Percentiles rank a stretch among this genome's conserved stretches.
Conservation (phyloP, 768 basidiomycete genomes). For the Trametes villosa region DNA sequence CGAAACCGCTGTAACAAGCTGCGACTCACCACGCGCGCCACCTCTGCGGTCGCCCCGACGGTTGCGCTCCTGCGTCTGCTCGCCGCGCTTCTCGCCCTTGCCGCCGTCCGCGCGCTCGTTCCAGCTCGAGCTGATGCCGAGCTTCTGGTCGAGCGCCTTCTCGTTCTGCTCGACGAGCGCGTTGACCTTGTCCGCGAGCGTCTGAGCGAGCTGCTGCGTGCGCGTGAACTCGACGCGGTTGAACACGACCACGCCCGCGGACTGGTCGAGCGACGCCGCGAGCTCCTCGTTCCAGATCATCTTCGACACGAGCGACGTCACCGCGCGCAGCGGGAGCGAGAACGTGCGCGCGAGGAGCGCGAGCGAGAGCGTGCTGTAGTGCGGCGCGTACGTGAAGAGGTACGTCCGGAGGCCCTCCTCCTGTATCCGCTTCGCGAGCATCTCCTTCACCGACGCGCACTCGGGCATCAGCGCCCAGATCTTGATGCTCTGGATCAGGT, state of each 20-base stretch:
- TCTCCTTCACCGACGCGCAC: conserved; percentile 84
- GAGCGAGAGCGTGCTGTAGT: conserved; percentile 91
- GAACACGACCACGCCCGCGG: conserved; percentile 88
- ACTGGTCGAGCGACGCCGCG: conserved; percentile 90
- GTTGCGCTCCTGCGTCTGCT: conserved; percentile 77
- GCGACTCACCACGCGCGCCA: conserved; percentile 56
- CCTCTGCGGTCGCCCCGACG: conserved; percentile 73
- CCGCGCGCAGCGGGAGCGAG: conserved; percentile 75
- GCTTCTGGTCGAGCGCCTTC: conserved; percentile 83
- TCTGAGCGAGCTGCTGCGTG: conserved; percentile 87
- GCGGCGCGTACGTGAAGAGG: conserved; percentile 95
- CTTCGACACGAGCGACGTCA: conserved; percentile 91
- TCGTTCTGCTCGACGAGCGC: conserved; percentile 91
- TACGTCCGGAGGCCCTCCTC: conserved; percentile 97
- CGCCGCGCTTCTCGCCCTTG: conserved; percentile 80
- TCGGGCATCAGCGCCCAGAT: conserved; percentile 98
- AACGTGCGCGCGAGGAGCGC: conserved; percentile 87
- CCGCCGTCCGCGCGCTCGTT: conserved; percentile 67
- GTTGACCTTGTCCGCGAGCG: conserved; percentile 85
- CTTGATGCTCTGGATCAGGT: conserved; percentile 94
- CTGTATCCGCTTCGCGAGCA: conserved; percentile 97
- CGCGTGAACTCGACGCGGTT: conserved; percentile 89
- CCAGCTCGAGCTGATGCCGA: conserved; percentile 70
- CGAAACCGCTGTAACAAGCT: background rate
- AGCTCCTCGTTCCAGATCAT: conserved; percentile 99